These are phyloP conservation scores for Bretschneidera sinensis DNA, from an alignment of 345 rosid genomes.

Conservation along the genomic window DNA sequence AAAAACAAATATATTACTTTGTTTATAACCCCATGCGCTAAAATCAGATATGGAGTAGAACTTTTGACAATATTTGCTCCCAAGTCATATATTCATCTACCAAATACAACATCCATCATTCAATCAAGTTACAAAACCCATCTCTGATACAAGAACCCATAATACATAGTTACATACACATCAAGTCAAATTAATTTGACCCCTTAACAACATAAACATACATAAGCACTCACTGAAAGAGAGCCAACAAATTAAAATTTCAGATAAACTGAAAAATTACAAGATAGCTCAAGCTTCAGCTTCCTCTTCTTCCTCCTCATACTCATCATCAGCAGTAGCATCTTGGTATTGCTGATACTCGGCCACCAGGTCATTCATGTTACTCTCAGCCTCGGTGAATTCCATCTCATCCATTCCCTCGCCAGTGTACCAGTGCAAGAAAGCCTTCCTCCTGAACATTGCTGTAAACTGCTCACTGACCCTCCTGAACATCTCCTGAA, in stretches of 20 bases:
- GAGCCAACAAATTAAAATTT: background rate
- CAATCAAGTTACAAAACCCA: background rate
- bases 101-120: background rate
- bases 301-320: conserved; percentile 24
- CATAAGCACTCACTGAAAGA: background rate
- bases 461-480: conserved; percentile 32
- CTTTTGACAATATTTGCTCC: no score
- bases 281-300: conserved; percentile 14
- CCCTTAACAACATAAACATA: background rate
- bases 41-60: no score
- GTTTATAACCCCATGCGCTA: no score
- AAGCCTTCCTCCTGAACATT: conserved; percentile 43
- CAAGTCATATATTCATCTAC: background rate
- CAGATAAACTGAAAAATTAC: background rate
- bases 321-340: conserved; percentile 35
- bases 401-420: conserved; percentile 43
- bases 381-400: conserved; percentile 37
- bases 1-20: no score
- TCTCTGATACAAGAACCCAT: no score
- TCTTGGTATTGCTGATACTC: conserved; percentile 42
- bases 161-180: background rate
- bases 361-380: conserved; percentile 35
- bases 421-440: conserved; percentile 41
- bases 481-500: conserved; percentile 40
- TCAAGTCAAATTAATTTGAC: background rate